phyloP scores from a whole-genome alignment of 306 rosid species.

The Corylus avellana region DNA sequence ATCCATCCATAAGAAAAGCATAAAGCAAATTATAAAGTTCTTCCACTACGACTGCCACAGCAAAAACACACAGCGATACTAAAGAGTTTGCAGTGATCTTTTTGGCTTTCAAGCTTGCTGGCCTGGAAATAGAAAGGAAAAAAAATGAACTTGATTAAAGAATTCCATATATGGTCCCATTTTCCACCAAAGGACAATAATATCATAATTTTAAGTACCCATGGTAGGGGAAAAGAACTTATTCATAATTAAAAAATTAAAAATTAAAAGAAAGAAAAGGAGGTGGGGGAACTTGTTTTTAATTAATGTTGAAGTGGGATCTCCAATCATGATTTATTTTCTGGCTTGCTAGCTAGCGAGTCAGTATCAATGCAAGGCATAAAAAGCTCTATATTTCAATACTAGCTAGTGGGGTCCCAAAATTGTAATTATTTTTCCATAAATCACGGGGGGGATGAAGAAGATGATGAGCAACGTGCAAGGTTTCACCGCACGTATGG shows the following conservation, averaged over 20 bases:
- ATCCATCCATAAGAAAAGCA: neutral
- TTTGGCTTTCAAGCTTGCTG: constrained; percentile 38
- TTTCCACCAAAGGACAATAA: constrained; percentile 32
- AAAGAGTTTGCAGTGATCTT: constrained; percentile 40
- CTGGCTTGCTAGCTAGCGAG: constrained; percentile 26
- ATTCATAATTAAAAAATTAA: too few species aligned
- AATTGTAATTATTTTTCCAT: constrained; percentile 4
- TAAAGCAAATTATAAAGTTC: constrained; percentile 14
- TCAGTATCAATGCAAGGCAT: constrained; percentile 30
- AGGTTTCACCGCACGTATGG: neutral
- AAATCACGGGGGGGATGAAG: constrained; percentile 8
- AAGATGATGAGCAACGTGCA: neutral
- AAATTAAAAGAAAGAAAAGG: too few species aligned
- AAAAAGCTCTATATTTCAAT: constrained; percentile 32
- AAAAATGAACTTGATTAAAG: constrained; percentile 43
- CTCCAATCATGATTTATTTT: constrained; percentile 35
- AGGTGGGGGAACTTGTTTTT: too few species aligned
- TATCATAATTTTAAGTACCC: constrained; percentile 48
- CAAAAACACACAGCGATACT: constrained; percentile 23
- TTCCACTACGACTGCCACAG: constrained; percentile 32
- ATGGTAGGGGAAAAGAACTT: constrained; percentile 20
- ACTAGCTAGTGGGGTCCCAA: constrained; percentile 53
- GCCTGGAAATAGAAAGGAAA: constrained; percentile 41
- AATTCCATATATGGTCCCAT: constrained; percentile 60
- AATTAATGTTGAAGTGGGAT: constrained; percentile 25